phyloP scores from a whole-genome alignment of 805 yeast genomes.

The Hermanozyma aechmeae region DNA sequence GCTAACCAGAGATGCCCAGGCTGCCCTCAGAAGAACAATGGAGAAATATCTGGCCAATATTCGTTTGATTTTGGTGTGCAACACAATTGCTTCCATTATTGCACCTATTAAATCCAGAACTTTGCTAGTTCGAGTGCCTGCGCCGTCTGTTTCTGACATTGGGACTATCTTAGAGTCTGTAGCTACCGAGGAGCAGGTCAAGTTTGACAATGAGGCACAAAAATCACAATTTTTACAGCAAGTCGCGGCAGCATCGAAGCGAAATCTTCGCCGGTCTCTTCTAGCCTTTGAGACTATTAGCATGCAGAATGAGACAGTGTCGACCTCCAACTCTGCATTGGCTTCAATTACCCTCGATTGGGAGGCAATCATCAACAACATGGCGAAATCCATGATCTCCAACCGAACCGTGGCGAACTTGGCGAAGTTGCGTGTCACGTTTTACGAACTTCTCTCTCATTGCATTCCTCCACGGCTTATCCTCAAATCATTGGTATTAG shows the following conservation, averaged over 20 bases:
- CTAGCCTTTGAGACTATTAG: conserved; percentile 75
- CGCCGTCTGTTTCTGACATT: conserved; percentile 63
- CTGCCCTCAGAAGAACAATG: conserved; percentile 93
- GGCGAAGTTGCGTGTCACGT: conserved; percentile 52
- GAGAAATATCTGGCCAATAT: conserved; percentile 87
- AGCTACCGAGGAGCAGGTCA: conserved; percentile 45
- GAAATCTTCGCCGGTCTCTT: conserved; percentile 73
- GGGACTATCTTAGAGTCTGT: conserved; percentile 44
- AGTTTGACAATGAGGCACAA: conserved; percentile 28
- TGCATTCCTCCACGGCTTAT: conserved; percentile 88
- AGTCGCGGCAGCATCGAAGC: conserved; percentile 47
- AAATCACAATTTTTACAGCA: conserved; percentile 30
- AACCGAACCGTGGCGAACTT: conserved; percentile 57
- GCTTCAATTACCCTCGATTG: conserved; percentile 69
- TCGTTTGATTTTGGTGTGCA: conserved; percentile 76
- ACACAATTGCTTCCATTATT: conserved; percentile 84
- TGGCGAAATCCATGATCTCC: conserved; percentile 51
- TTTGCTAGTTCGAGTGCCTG: conserved; percentile 74
- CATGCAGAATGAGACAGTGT: conserved; percentile 52
- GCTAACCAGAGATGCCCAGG: conserved; percentile 87
- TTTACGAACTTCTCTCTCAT: conserved; percentile 83
- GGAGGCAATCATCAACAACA: conserved; percentile 66
- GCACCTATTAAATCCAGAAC: conserved; percentile 94
- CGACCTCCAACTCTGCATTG: conserved; percentile 10
- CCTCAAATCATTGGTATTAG: conserved; percentile 46